A percentile compares a stretch with the other conserved stretches of the same genome.
phyloP scores from a whole-genome alignment of 2,329 filamentous ascomycete genomes.

The Pseudocercospora vitis region DNA sequence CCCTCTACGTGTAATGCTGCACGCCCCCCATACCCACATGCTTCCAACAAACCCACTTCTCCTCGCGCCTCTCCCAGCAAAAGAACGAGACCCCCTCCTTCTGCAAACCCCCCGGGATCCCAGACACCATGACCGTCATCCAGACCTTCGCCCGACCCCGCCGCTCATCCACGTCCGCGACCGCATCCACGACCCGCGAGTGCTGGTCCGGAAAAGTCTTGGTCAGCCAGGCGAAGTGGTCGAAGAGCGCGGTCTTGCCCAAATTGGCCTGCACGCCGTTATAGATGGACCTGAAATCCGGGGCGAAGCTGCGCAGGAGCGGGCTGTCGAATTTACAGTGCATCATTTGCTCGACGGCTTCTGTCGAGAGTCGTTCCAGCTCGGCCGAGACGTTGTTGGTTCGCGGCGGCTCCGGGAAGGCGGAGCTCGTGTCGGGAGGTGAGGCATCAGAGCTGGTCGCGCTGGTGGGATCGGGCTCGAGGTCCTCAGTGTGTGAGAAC shows the following conservation, averaged over 20 bases:
- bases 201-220: not conserved
- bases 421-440: too few species aligned
- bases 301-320: not conserved
- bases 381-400: not conserved
- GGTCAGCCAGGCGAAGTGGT: slow-evolving; percentile 1
- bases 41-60: slow-evolving; percentile 7
- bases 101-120: not conserved
- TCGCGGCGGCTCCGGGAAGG: slow-evolving; percentile 35
- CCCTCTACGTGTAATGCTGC: not conserved
- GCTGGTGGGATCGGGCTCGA: too few species aligned
- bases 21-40: slow-evolving; percentile 8
- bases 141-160: slow-evolving; percentile 1
- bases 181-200: not conserved
- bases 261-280: not conserved
- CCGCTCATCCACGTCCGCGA: not conserved
- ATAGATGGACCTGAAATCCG: slow-evolving; percentile 2
- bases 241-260: not conserved
- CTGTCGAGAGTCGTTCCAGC: not conserved
- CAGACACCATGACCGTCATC: slow-evolving; percentile 5
- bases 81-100: not conserved
- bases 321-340: not conserved
- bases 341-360: not conserved
- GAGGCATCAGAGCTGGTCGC: too few species aligned
- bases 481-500: too few species aligned
- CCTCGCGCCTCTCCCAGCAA: not conserved